phyloP scores from a whole-genome alignment of 495 filamentous ascomycete genomes.

The Glarea lozoyensis region DNA sequence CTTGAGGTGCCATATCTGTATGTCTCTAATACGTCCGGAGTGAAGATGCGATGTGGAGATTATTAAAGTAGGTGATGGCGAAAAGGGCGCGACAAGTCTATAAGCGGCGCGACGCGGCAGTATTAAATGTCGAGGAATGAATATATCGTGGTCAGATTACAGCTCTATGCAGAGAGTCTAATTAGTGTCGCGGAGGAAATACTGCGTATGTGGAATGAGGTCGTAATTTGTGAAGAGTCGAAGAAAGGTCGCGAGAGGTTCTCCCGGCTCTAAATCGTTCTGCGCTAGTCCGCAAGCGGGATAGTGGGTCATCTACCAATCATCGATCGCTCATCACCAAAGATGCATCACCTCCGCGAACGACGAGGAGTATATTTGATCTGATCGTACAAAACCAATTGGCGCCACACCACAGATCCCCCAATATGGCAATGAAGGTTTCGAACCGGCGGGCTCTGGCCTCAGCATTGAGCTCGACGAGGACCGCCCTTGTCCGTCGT shows the following conservation, averaged over 20 bases:
- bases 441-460: conserved; percentile 52
- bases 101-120: no score
- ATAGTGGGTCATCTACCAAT: no score
- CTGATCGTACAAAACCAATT: conserved; percentile 22
- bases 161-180: no score
- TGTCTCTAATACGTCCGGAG: background rate
- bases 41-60: background rate
- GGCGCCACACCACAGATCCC: conserved; percentile 29
- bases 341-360: background rate
- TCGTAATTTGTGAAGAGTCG: no score
- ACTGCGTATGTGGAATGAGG: no score
- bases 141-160: no score
- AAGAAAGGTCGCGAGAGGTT: no score
- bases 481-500: conserved; percentile 25
- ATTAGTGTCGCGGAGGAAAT: no score
- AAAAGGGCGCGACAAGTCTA: background rate
- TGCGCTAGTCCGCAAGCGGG: no score
- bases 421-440: conserved; percentile 59
- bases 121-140: no score
- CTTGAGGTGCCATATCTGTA: conserved; percentile 49
- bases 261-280: no score
- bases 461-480: conserved; percentile 47
- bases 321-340: no score
- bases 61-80: conserved; percentile 2
- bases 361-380: background rate